These are phyloP conservation scores for Inga leiocalycina DNA, from an alignment of 306 rosid genomes.

Conservation along the genomic window DNA sequence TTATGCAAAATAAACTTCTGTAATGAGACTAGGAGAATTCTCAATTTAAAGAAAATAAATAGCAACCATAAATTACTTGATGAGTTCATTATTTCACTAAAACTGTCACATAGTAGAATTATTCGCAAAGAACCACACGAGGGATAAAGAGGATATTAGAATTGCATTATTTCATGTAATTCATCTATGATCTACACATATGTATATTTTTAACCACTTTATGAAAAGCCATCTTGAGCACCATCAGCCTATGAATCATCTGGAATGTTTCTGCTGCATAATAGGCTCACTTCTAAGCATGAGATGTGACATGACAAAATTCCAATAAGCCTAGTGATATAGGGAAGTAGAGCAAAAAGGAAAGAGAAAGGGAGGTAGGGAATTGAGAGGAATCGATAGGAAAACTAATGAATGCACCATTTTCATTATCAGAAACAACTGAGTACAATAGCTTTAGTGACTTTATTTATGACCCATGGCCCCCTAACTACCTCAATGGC, in stretches of 20 bases:
- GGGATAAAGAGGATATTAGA: not conserved
- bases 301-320: not conserved
- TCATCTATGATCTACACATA: not conserved
- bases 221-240: not conserved
- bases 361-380: no score
- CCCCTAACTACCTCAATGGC: no score
- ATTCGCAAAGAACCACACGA: not conserved
- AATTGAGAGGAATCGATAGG: no score
- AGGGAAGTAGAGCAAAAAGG: no score
- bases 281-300: not conserved
- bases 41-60: constrained; percentile 8
- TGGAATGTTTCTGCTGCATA: not conserved
- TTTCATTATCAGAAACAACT: no score
- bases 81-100: not conserved
- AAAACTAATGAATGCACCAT: no score
- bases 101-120: not conserved
- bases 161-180: not conserved
- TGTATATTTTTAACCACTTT: not conserved
- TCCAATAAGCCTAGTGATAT: not conserved
- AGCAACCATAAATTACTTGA: constrained; percentile 2
- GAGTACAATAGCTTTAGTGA: no score
- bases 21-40: constrained; percentile 11
- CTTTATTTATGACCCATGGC: no score
- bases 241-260: constrained; percentile 8
- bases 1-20: constrained; percentile 11